phyloP scores from a whole-genome alignment of 1,139 yeast genomes.

The Sugiyamaella novakii region DNA sequence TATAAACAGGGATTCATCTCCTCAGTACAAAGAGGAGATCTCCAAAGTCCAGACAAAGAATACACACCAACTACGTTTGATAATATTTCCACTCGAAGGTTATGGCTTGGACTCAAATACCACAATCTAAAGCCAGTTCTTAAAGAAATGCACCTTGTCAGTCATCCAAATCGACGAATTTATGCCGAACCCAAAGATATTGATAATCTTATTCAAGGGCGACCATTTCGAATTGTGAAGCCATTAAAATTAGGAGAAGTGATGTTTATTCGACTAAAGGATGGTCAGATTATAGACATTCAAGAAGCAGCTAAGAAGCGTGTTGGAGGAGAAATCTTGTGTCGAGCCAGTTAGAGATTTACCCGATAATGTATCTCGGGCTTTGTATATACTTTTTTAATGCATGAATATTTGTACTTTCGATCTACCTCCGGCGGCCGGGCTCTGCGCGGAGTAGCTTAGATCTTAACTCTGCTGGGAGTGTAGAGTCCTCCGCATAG shows the following conservation, averaged over 20 bases:
- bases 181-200: slow-evolving; percentile 65
- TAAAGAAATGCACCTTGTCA: slow-evolving; percentile 68
- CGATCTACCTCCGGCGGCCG: slow-evolving; percentile 2
- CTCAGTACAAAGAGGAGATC: slow-evolving; percentile 84
- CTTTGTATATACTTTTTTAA: too few relatives aligned
- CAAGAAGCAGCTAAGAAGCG: slow-evolving; percentile 83
- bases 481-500: too few relatives aligned
- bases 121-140: slow-evolving; percentile 79
- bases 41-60: slow-evolving; percentile 76
- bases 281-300: slow-evolving; percentile 63
- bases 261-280: slow-evolving; percentile 60
- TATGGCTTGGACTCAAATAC: slow-evolving; percentile 92
- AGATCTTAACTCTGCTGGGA: too few relatives aligned
- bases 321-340: slow-evolving; percentile 74
- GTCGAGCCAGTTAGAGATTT: slow-evolving; percentile 61
- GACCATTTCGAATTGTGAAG: slow-evolving; percentile 68
- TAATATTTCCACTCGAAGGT: slow-evolving; percentile 79
- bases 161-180: slow-evolving; percentile 83
- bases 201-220: slow-evolving; percentile 73
- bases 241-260: slow-evolving; percentile 92
- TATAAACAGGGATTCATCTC: slow-evolving; percentile 90
- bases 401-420: slow-evolving; percentile 1
- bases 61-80: slow-evolving; percentile 85
- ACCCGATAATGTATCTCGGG: too few relatives aligned
- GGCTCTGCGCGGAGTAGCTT: slow-evolving; percentile 1